Base-by-base conservation (phyloP, 2,329 filamentous ascomycete species). In the Domatiomyces catenatus region DNA sequence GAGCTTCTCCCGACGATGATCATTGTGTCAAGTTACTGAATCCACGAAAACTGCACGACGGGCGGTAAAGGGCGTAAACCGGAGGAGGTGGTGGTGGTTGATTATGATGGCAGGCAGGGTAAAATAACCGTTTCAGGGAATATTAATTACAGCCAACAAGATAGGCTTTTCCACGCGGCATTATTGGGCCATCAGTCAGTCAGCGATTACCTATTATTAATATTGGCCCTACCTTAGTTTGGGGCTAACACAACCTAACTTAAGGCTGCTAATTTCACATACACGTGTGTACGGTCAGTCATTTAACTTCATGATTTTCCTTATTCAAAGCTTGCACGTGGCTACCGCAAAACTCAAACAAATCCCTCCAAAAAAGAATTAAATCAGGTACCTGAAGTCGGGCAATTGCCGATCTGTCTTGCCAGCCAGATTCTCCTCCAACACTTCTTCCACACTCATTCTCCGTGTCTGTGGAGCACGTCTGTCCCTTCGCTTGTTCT, bases 371-470 rank as follows among this genome's bases (percentile, higher is more conserved):
- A 22, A n/a, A 45, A 36, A 12, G 8, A 50, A 44, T 53, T 55
- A 64, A 17, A 64, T 43, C 22, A 64, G 54, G 58, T 67, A 67
- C 47, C 65, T 53, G 52, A 67, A 67, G 49, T 60, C 63, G 26
- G 60, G 54, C 12, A 66, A 63, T 51, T 67, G 62, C 26, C 58
- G 52, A 43, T 67, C 64, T 15, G 64, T 67, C 59, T 61, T 64
- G 51, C 62, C 62, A 22, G 63, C 62, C 42, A 65, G 49, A n/a
- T 64, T 63, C 36, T 63, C 56, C 28, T 58, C 56, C 26, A 63
- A 44, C 32, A 61, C 60, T 47, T 66, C 60, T 1, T 48, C 50
- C 28, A 60, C 58, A 0, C 56, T 62, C 52, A 63, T 46, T n/a
- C 59, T 39, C n/a, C 49, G 53, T 1, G 59, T 53, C 1, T 54